Evolutionary conservation across 768 basidiomycete species (phyloP), one percentile per base, ranked within the genome.

Genomic region (Calocybe indica): DNA sequence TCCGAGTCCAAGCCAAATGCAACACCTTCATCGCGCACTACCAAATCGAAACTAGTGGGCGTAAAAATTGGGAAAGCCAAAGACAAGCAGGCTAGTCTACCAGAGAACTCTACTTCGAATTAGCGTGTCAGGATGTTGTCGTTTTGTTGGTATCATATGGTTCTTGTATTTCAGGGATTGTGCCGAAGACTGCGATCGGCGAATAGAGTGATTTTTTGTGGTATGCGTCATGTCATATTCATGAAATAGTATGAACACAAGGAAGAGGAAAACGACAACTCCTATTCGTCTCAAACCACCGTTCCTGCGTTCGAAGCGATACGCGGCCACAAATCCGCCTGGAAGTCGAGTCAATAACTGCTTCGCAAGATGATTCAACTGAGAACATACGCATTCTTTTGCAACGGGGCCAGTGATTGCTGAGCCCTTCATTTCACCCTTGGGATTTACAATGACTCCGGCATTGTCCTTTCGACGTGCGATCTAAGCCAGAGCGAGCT

Each of bases 361-460:
- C 28, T 40, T 37, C 13, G n/a, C 6, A 38, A 5, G 15, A 40
- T 43, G 32, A n/a, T 14, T 1, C 5, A 46, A 31, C 33, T 5
- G 7, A 31, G 6, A 37, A 83, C 90, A 37, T 66, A 92, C 90
- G 64, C 96, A 98, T 91, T 97, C 95, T 83, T 98, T 99, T 74
- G 95, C 96, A 53, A 99, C 91, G 36, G 92, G 93, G 48, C 92
- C 92, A 33, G 92, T 90, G 64, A 96, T 95, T 51, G 91, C 90
- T 45, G 91, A 94, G 43, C 95, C 95, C 79, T 99, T 99, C 96
- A 99, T 99, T 76, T 99, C 96, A 61, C 95, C 95, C 80, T 97
- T 97, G 63, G 90, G 87, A 76, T 96, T 97, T 60, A 97, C 92
- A 53, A 95, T 95, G 47, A 95, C 93, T 68, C 93, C 92, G 37